A percentile compares a stretch with the other conserved stretches of the same genome.
Evolutionary conservation across 495 filamentous ascomycete species (phyloP).

Genomic region (Penicillium silybi): DNA sequence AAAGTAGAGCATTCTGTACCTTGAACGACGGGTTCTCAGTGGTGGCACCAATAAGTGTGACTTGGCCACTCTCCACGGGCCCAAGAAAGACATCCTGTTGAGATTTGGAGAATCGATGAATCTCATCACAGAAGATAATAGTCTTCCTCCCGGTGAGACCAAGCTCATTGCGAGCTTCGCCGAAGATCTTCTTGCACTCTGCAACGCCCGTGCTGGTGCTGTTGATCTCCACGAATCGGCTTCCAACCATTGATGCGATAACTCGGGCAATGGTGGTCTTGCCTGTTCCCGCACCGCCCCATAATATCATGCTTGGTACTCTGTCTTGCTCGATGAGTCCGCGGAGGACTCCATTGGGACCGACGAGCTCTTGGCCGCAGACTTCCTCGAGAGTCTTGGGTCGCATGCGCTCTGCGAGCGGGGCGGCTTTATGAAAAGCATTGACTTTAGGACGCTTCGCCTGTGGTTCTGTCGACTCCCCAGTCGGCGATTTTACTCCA

Average conservation of each 20-base stretch:
- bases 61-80: conserved; percentile 84
- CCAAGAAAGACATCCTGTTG: conserved; percentile 96
- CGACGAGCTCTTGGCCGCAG: conserved; percentile 88
- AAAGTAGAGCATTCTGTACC: conserved; percentile 81
- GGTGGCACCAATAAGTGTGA: conserved; percentile 91
- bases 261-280: conserved; percentile 98
- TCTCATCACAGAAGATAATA: conserved; percentile 97
- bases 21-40: conserved; percentile 98
- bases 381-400: conserved; percentile 81
- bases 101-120: conserved; percentile 87
- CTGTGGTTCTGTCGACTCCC: conserved; percentile 27
- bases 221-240: conserved; percentile 93
- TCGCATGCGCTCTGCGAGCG: conserved; percentile 91
- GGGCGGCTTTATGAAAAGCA: conserved; percentile 64
- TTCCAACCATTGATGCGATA: conserved; percentile 74
- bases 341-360: conserved; percentile 74
- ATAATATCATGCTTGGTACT: conserved; percentile 92
- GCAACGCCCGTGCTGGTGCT: conserved; percentile 87
- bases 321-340: conserved; percentile 84
- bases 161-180: conserved; percentile 78
- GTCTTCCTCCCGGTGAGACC: conserved; percentile 81
- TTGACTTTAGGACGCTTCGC: conserved; percentile 60
- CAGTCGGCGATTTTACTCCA: conserved; percentile 13
- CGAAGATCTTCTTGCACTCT: conserved; percentile 92
- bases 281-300: conserved; percentile 88